Conservation (phyloP, 495 filamentous ascomycete species). For the Pyrenopolyporus hunteri region DNA sequence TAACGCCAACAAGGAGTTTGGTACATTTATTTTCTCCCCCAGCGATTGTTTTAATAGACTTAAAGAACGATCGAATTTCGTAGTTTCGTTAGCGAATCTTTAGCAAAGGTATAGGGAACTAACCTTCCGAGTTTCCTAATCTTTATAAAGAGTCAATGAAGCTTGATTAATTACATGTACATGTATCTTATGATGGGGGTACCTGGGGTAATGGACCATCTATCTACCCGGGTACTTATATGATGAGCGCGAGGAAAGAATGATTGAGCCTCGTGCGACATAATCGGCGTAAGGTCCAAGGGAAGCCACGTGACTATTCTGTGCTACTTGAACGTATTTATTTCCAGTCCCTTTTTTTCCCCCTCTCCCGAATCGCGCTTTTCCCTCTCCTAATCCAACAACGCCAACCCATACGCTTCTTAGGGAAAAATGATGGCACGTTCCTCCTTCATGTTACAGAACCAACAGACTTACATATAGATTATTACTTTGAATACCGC, state of each 20-base stretch:
- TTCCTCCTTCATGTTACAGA: constrained; percentile 24
- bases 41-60: no score
- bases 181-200: background rate
- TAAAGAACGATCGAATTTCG: no score
- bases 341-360: background rate
- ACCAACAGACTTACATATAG: background rate
- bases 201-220: background rate
- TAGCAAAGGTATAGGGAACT: no score
- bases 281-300: background rate
- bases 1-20: no score
- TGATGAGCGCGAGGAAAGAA: background rate
- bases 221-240: background rate
- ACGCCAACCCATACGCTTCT: background rate
- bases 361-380: background rate
- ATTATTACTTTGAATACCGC: constrained; percentile 16
- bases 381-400: background rate
- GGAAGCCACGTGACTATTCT: background rate
- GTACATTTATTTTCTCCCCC: no score
- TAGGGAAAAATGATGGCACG: constrained; percentile 22
- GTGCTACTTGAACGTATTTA: no score
- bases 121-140: no score
- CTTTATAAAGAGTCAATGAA: no score
- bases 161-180: background rate
- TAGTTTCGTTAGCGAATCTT: no score
- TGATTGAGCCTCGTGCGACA: background rate